A percentile compares a stretch with the other conserved stretches of the same genome.
Evolutionary conservation across 176 grass and related monocot species (phyloP).

Genomic region (Avena sativa): DNA sequence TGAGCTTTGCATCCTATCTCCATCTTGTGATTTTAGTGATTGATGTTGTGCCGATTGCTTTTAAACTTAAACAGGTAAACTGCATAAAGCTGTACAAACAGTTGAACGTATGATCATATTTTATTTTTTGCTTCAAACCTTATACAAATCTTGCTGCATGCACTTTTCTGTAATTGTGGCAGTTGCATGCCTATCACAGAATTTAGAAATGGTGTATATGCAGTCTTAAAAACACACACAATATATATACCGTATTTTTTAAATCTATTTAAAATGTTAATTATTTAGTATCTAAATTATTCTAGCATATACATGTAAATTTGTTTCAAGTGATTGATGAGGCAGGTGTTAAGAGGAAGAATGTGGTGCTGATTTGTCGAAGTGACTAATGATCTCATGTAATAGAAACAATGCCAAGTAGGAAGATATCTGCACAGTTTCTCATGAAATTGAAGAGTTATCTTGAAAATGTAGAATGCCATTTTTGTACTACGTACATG

Average conservation of each 20-base stretch:
- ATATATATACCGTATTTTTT: background rate
- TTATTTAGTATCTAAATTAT: background rate
- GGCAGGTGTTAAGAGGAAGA: conserved; percentile 28
- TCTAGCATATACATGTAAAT: conserved; percentile 10
- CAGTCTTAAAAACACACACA: background rate
- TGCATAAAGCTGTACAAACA: conserved; percentile 4
- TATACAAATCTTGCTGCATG: conserved; percentile 25
- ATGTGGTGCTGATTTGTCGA: conserved; percentile 16
- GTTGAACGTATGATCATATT: conserved; percentile 3
- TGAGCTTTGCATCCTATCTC: conserved; percentile 42
- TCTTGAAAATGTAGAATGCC: conserved; percentile 13
- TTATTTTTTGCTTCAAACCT: conserved; percentile 22
- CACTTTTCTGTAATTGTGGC: conserved; percentile 16
- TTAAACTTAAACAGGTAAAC: background rate
- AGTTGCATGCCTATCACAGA: background rate
- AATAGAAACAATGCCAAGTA: conserved; percentile 3
- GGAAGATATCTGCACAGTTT: conserved; percentile 9
- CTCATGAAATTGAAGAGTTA: background rate
- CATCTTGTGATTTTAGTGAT: conserved; percentile 28
- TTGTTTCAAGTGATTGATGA: conserved; percentile 12
- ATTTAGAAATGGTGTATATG: background rate
- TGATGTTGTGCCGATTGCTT: conserved; percentile 23
- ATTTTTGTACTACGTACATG: background rate
- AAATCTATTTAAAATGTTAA: conserved; percentile 7
- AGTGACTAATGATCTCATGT: conserved; percentile 26